A percentile compares a stretch with the other conserved stretches of the same genome.
Conservation (phyloP, 306 rosid genomes). For the Dalbergia cultrata region DNA sequence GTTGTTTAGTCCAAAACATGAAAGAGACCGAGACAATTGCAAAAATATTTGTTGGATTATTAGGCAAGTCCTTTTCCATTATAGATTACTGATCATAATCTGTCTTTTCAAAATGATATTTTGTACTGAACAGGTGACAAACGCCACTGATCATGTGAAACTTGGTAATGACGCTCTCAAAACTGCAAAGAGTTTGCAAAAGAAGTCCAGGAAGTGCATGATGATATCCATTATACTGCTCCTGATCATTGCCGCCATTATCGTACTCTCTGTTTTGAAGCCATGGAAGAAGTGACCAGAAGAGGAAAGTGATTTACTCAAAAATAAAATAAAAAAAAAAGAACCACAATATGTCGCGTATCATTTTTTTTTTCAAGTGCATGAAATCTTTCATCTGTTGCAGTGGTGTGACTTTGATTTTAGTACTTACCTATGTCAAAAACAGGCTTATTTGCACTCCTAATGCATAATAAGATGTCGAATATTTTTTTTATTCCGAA, state of each 20-base stretch:
- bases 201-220: slow-evolving; percentile 92
- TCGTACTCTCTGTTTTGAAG: slow-evolving; percentile 68
- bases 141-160: slow-evolving; percentile 80
- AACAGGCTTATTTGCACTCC: slow-evolving; percentile 23
- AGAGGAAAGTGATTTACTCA: slow-evolving; percentile 32
- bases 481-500: background rate
- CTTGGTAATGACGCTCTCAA: slow-evolving; percentile 76
- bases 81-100: slow-evolving; percentile 12
- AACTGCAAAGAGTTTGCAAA: slow-evolving; percentile 79
- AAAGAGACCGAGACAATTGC: background rate
- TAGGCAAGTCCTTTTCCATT: background rate
- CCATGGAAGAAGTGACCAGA: slow-evolving; percentile 77
- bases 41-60: background rate
- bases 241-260: slow-evolving; percentile 68
- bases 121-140: slow-evolving; percentile 69
- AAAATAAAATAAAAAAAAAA: too few relatives aligned
- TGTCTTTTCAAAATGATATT: slow-evolving; percentile 12
- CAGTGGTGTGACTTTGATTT: slow-evolving; percentile 3
- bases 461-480: slow-evolving; percentile 29
- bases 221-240: slow-evolving; percentile 71
- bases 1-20: background rate
- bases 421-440: background rate
- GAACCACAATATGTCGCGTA: slow-evolving; percentile 2
- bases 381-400: background rate
- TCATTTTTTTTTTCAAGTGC: background rate